Evolutionary conservation across 108 stramenopile species (phyloP), one percentile per base, ranked within the genome.

Genomic region (Cyclotella kingstonii): DNA sequence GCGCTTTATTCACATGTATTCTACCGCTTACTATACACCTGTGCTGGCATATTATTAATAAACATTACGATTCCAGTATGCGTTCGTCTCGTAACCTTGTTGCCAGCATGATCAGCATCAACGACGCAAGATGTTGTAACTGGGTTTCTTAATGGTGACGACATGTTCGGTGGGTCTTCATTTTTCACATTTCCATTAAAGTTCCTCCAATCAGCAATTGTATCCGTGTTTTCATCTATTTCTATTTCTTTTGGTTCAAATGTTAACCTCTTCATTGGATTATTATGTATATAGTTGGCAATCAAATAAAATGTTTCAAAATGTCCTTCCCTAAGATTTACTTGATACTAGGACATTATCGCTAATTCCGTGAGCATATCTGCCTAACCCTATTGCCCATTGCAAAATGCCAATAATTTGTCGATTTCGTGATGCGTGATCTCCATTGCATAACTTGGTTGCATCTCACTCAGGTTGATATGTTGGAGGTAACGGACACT

Each of bases 51-150:
- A 35, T 57, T 66, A 19, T 76, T 69, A 29, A 71, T 14, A 50
- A 66, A 80, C 3, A 80, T 54, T 2, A 80, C 15, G 19, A 74
- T 31, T 1, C 78, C 78, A 3, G 73, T 66, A 26, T 62, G 74
- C 14, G 79, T 76, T 12, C 70, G 27, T 2, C 74, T 40, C 21
- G 73, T 80, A 1, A 66, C 48, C 0, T 8, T 31, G 31, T 76
- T 48, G 18, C 79, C 69, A 11, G 70, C 69, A 71, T 80, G 79
- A 54, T 66, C 47, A 10, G 79, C 53, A 63, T 79, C 78, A 58
- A 79, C 54, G 26, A 69, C 63, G 8, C 4, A 12, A 8, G 39
- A 48, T 8, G 69, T 58, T 0, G 26, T 11, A 9, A 73, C 72
- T 19, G 60, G 42, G 21, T 50, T 68, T 7, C 78, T 72, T 5